Conservation (phyloP, 2,329 filamentous ascomycete genomes). For the Penicillium brevicompactum region DNA sequence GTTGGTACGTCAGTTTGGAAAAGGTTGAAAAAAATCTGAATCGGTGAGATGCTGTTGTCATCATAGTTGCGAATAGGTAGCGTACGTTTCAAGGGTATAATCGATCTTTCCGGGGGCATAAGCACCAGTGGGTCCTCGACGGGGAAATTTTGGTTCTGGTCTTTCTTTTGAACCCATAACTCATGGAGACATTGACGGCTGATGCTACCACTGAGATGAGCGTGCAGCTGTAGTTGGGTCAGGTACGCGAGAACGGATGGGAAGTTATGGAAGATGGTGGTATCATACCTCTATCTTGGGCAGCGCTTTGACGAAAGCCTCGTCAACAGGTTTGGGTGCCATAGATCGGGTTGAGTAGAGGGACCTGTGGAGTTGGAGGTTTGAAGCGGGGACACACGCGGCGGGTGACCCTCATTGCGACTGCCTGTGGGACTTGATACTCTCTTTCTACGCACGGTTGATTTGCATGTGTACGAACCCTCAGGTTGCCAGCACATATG, state of each 20-base stretch:
- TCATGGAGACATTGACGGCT: slow-evolving; percentile 71
- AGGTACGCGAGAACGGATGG: background rate
- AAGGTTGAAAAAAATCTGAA: slow-evolving; percentile 76
- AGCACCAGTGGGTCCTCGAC: slow-evolving; percentile 69
- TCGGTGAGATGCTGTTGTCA: background rate
- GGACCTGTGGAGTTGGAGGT: no score
- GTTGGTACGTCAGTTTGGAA: slow-evolving; percentile 75
- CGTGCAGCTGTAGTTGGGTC: slow-evolving; percentile 65
- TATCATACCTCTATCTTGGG: slow-evolving; percentile 41
- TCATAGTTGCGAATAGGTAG: slow-evolving; percentile 30
- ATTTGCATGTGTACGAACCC: no score
- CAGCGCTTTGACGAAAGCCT: slow-evolving; percentile 33
- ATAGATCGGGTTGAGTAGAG: slow-evolving; percentile 15
- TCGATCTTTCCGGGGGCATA: slow-evolving; percentile 73
- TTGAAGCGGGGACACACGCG: background rate
- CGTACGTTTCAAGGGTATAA: slow-evolving; percentile 70
- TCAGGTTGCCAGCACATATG: no score
- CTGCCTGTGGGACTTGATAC: no score
- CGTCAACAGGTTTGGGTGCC: slow-evolving; percentile 31
- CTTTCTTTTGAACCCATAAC: slow-evolving; percentile 67
- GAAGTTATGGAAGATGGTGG: background rate
- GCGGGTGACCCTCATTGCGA: no score
- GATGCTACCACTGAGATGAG: slow-evolving; percentile 79
- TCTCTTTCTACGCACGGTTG: no score
- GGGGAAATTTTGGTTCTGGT: slow-evolving; percentile 50